Base-by-base conservation (phyloP, 352 stramenopile species). In the Thraustochytrium sp. region DNA sequence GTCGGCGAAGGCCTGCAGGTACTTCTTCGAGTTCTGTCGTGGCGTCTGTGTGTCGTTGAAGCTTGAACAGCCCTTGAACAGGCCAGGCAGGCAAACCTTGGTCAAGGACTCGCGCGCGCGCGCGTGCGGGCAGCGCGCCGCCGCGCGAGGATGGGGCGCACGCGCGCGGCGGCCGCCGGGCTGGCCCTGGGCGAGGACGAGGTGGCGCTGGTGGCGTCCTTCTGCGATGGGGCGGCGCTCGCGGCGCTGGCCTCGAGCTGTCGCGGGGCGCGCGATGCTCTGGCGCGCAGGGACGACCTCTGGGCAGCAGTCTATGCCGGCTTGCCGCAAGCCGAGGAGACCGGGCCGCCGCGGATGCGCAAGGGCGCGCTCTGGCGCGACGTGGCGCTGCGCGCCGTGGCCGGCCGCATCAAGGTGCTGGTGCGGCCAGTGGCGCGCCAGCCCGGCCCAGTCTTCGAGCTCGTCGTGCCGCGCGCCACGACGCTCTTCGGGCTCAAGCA, bases 401-500 rank as follows among this genome's bases (percentile, higher is more conserved):
- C 21, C 18, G 42, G 53, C n/a, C 44, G 44, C 18, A 26, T 80
- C 26, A 26, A 21, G 23, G 53, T 80, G 1, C 11, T 46, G 8
- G 53, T 80, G 23, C 34, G 68, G 26, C 40, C 65, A 23, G 64
- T 77, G 26, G 44, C 11, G 11, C 62, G 23, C n/a, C 13, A 11
- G 1, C 13, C 55, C 31, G 63, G 37, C 40, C 44, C 9, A 4
- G 49, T 31, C 68, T 65, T 80, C 18, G 44, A 63, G 13, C n/a
- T 80, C 21, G 26, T 42, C 46, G 29, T 80, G 13, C 31, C 34
- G 9, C 63, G 68, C 11, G 16, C 31, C 37, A 80, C 68, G 23
- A 80, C 68, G 37, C 68, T 80, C 53, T 80, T 80, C 31, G 68
- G 68, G 26, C 68, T 80, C 26, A 80, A 80, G 3, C 76, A 80